Conservation (phyloP, 2,329 filamentous ascomycete species). For the Aureobasidium uvarum region DNA sequence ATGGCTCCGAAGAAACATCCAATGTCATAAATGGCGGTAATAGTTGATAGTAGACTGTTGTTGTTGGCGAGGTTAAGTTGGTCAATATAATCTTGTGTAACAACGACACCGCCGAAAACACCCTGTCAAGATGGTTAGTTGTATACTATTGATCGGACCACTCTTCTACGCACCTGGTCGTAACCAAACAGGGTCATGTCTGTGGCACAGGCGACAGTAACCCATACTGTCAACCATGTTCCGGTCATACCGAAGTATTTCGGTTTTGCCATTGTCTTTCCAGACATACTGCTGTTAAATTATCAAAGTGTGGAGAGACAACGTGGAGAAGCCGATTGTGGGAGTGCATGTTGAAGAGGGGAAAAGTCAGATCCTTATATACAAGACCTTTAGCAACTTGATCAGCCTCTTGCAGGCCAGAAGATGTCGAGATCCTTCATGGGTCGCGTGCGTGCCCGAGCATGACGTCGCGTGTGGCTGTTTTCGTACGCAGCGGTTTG, state of each 20-base stretch:
- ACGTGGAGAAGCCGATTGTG: neutral
- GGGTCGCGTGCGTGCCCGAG: neutral
- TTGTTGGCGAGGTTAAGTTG: constrained; percentile 45
- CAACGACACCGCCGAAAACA: constrained; percentile 56
- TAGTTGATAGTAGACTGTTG: constrained; percentile 39
- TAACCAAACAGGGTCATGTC: constrained; percentile 47
- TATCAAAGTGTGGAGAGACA: neutral
- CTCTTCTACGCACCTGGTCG: constrained; percentile 19
- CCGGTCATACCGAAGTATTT: constrained; percentile 55
- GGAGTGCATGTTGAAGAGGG: constrained; percentile 8
- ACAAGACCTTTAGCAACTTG: neutral
- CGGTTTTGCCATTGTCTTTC: constrained; percentile 33
- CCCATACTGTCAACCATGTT: constrained; percentile 57
- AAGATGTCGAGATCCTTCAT: neutral
- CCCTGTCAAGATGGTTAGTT: constrained; percentile 47
- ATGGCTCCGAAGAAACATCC: constrained; percentile 61
- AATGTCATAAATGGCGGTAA: constrained; percentile 59
- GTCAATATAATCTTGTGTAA: constrained; percentile 54
- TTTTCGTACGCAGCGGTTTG: neutral
- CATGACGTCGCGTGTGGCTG: constrained; percentile 24
- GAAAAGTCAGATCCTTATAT: constrained; percentile 22
- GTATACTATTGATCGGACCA: neutral
- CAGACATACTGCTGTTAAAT: constrained; percentile 9
- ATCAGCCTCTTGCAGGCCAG: neutral
- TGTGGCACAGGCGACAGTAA: constrained; percentile 51